Percentiles rank a stretch among this genome's conserved stretches.
Conservation (phyloP, 345 rosid species). For the Aquilaria sinensis region DNA sequence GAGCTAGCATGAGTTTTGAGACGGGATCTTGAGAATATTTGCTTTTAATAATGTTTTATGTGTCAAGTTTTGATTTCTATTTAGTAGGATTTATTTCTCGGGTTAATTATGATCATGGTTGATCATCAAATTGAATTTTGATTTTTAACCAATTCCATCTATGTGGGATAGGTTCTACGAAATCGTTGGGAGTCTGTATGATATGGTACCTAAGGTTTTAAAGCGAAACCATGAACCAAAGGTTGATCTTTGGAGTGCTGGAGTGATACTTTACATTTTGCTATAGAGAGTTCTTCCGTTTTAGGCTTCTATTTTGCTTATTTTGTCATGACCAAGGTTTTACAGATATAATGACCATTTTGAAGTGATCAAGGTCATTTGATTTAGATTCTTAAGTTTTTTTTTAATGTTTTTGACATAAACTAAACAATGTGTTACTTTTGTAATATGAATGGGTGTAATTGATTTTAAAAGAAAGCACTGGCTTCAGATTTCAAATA, state of each 20-base stretch:
- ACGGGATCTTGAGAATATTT: neutral
- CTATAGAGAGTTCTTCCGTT: conserved; percentile 94
- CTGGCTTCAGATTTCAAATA: conserved; percentile 91
- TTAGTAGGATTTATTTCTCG: neutral
- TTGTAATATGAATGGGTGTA: conserved; percentile 77
- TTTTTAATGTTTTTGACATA: conserved; percentile 38
- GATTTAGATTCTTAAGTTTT: neutral
- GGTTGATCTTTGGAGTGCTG: conserved; percentile 95
- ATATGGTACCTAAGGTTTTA: conserved; percentile 95
- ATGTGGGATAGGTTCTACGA: conserved; percentile 75
- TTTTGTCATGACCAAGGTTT: neutral
- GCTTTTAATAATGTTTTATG: neutral
- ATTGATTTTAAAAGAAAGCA: conserved; percentile 92
- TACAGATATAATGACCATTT: too few relatives aligned
- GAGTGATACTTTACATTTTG: conserved; percentile 84
- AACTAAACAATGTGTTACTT: conserved; percentile 96
- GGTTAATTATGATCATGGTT: neutral
- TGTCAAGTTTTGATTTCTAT: neutral
- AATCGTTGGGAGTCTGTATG: conserved; percentile 96
- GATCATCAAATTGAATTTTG: neutral
- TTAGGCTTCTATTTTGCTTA: conserved; percentile 62
- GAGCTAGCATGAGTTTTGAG: neutral
- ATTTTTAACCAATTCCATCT: neutral
- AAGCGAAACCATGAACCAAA: conserved; percentile 87
- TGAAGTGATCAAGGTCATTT: too few relatives aligned